Conservation (phyloP, 768 basidiomycete species). For the Suillus lakei region DNA sequence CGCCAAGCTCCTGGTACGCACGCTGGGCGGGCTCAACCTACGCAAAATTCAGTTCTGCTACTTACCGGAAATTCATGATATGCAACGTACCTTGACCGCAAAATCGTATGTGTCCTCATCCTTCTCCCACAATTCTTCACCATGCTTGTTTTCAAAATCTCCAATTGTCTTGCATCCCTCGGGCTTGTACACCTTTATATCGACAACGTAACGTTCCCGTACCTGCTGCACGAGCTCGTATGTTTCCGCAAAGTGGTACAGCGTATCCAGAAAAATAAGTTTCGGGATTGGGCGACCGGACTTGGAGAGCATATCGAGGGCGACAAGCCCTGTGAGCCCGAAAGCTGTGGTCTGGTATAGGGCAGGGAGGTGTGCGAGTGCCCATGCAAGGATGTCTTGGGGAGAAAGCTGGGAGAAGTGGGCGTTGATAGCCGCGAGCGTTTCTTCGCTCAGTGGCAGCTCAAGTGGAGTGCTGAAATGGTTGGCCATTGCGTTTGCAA, state of each 20-base stretch:
- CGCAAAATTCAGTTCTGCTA: background rate
- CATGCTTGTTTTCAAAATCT: slow-evolving; percentile 83
- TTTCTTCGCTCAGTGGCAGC: slow-evolving; percentile 60
- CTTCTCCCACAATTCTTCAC: slow-evolving; percentile 82
- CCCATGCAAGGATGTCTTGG: slow-evolving; percentile 88
- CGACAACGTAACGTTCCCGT: slow-evolving; percentile 70
- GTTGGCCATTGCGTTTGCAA: slow-evolving; percentile 15
- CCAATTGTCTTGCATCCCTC: slow-evolving; percentile 64
- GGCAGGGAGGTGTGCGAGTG: slow-evolving; percentile 73
- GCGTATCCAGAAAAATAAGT: slow-evolving; percentile 94
- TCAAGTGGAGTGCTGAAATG: slow-evolving; percentile 49
- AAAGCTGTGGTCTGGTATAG: slow-evolving; percentile 96
- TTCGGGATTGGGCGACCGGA: slow-evolving; percentile 58
- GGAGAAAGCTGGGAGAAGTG: slow-evolving; percentile 75
- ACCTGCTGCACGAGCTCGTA: slow-evolving; percentile 88
- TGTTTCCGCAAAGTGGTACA: slow-evolving; percentile 95
- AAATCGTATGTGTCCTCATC: slow-evolving; percentile 92
- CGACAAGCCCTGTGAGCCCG: slow-evolving; percentile 92
- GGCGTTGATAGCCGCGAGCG: slow-evolving; percentile 72
- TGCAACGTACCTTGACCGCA: slow-evolving; percentile 74
- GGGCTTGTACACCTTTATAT: slow-evolving; percentile 81
- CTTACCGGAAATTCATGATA: background rate
- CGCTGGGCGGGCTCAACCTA: slow-evolving; percentile 90
- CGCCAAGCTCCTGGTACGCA: slow-evolving; percentile 80
- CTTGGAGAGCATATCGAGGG: slow-evolving; percentile 93